Percentiles rank a stretch among this genome's conserved stretches.
Conservation (phyloP, 805 yeast species). For the Dipodascopsis uninucleata region DNA sequence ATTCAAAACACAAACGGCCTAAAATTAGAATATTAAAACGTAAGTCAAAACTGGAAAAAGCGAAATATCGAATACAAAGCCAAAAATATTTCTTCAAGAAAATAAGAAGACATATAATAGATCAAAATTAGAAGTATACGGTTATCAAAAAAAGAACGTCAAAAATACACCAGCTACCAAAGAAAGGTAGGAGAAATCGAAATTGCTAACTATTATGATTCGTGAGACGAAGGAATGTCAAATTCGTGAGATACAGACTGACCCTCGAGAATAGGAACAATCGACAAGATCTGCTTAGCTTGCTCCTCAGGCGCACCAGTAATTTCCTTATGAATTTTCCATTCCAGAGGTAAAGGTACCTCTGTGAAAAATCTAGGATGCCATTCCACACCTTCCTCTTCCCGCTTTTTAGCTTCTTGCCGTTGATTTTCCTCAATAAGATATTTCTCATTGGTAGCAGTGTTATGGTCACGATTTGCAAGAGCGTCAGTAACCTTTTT, state of each 20-base stretch:
- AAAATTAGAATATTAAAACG: too few relatives aligned
- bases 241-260: conserved; percentile 39
- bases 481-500: conserved; percentile 73
- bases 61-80: not conserved
- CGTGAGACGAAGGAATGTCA: conserved; percentile 25
- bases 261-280: conserved; percentile 82
- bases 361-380: conserved; percentile 71
- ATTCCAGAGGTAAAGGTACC: conserved; percentile 49
- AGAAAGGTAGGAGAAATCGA: not conserved
- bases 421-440: conserved; percentile 88
- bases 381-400: conserved; percentile 74
- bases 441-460: conserved; percentile 85
- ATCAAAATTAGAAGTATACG: too few relatives aligned
- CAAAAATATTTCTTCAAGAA: conserved; percentile 1
- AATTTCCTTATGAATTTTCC: conserved; percentile 60
- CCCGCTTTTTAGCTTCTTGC: conserved; percentile 62
- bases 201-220: not conserved
- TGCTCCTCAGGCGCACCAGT: conserved; percentile 52
- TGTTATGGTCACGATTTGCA: conserved; percentile 69
- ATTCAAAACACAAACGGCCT: too few relatives aligned
- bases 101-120: too few relatives aligned
- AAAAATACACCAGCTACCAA: not conserved
- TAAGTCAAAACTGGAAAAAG: not conserved
- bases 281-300: conserved; percentile 53
- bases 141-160: not conserved